Evolutionary conservation across 2,329 filamentous ascomycete species (phyloP).

Genomic region (Neonectria faginata): DNA sequence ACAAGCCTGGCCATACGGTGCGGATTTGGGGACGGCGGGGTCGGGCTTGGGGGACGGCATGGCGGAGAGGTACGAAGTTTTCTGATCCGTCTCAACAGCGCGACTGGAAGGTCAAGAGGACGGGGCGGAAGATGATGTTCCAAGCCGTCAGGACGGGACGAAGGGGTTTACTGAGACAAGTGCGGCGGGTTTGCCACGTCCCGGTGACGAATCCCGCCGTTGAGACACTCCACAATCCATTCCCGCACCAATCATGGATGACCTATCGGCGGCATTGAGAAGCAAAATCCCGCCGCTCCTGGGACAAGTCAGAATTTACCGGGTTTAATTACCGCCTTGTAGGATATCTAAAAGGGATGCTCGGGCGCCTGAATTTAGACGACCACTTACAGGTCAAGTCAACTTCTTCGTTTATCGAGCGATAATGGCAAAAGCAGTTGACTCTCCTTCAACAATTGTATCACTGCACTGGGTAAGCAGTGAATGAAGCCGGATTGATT

Average conservation of each 20-base stretch:
- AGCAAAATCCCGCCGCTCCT: neutral
- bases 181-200: constrained; percentile 7
- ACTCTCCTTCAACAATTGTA: too few relatives aligned
- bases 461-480: too few relatives aligned
- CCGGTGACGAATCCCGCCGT: constrained; percentile 1
- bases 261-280: neutral
- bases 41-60: constrained; percentile 21
- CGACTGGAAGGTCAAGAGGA: neutral
- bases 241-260: neutral
- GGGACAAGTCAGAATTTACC: too few relatives aligned
- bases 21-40: constrained; percentile 37
- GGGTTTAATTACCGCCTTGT: too few relatives aligned
- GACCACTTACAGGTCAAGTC: too few relatives aligned
- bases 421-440: too few relatives aligned
- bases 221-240: neutral
- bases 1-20: constrained; percentile 56
- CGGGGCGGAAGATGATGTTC: neutral
- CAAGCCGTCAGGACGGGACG: neutral
- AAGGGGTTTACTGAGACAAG: neutral
- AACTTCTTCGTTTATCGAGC: too few relatives aligned
- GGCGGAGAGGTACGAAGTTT: neutral
- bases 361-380: too few relatives aligned
- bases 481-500: too few relatives aligned
- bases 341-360: too few relatives aligned
- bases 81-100: neutral